Percentiles rank a stretch among this genome's conserved stretches.
These are phyloP conservation scores for Limnomonas spitsbergensis DNA, from an alignment of 139 green algal species.

Conservation along the genomic window DNA sequence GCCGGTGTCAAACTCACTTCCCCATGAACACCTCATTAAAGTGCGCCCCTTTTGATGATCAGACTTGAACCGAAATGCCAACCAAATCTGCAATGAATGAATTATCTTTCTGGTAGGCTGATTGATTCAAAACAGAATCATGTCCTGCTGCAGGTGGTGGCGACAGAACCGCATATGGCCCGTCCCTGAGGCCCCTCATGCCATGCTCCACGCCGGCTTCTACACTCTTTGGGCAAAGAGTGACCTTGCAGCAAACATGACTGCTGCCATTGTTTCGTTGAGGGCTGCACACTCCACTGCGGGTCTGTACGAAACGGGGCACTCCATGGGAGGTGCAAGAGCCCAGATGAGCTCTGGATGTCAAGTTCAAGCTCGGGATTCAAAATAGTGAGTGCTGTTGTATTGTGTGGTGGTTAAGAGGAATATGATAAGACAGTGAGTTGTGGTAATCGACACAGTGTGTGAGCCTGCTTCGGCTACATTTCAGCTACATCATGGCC, in stretches of 20 bases:
- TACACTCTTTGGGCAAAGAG: not conserved
- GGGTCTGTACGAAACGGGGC: not conserved
- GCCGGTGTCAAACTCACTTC: too few species aligned
- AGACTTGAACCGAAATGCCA: too few species aligned
- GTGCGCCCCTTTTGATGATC: not conserved
- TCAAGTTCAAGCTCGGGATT: constrained; percentile 1
- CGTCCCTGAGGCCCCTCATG: not conserved
- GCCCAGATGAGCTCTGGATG: constrained; percentile 5
- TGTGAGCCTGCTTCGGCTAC: too few species aligned
- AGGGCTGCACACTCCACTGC: not conserved
- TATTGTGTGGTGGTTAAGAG: too few species aligned
- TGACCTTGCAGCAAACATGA: constrained; percentile 8
- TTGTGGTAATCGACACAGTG: too few species aligned
- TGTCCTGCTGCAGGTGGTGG: constrained; percentile 6
- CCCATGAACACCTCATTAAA: not conserved
- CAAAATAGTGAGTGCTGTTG: not conserved
- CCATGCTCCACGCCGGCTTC: constrained; percentile 3
- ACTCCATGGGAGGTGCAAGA: constrained; percentile 12
- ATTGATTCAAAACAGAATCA: too few species aligned
- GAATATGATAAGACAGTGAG: too few species aligned
- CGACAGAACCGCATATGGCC: constrained; percentile 1
- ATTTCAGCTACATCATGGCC: too few species aligned
- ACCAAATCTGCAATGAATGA: too few species aligned
- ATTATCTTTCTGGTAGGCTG: too few species aligned
- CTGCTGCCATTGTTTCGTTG: not conserved